Conservation (phyloP, 208 protist species). For the Acanthamoeba divionensis region DNA sequence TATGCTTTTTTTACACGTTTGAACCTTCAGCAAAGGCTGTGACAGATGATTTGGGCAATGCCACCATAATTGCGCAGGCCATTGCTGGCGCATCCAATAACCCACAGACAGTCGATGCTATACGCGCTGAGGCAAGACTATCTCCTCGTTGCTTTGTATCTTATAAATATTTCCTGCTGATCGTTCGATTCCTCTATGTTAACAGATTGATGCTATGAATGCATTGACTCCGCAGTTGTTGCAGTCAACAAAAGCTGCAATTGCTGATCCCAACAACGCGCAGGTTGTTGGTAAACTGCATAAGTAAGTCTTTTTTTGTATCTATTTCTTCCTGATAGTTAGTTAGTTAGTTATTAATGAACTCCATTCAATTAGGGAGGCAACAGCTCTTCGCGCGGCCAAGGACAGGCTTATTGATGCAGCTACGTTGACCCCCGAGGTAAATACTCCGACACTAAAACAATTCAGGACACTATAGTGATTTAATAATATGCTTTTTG, state of each 20-base stretch:
- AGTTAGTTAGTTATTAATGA: background rate
- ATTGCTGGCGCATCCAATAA: conserved; percentile 14
- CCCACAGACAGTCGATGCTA: background rate
- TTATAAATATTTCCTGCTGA: no score
- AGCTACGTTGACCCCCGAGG: background rate
- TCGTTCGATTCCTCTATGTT: no score
- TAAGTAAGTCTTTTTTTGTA: background rate
- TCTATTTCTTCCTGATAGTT: background rate
- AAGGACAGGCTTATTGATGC: conserved; percentile 5
- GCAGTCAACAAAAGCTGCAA: background rate
- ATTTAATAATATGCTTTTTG: background rate
- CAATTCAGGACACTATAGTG: no score
- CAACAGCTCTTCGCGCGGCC: background rate
- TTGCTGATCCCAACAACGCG: conserved; percentile 7
- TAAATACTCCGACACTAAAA: no score
- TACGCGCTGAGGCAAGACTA: background rate
- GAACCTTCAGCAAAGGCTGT: background rate
- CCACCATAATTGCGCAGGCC: background rate
- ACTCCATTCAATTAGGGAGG: background rate
- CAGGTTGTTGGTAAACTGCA: background rate
- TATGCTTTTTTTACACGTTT: no score
- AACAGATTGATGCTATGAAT: background rate
- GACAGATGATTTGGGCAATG: conserved; percentile 12
- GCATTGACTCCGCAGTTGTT: background rate
- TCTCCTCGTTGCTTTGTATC: no score